These are phyloP conservation scores for Penicillium psychrofluorescens DNA, from an alignment of 495 filamentous ascomycete species.

Conservation along the genomic window DNA sequence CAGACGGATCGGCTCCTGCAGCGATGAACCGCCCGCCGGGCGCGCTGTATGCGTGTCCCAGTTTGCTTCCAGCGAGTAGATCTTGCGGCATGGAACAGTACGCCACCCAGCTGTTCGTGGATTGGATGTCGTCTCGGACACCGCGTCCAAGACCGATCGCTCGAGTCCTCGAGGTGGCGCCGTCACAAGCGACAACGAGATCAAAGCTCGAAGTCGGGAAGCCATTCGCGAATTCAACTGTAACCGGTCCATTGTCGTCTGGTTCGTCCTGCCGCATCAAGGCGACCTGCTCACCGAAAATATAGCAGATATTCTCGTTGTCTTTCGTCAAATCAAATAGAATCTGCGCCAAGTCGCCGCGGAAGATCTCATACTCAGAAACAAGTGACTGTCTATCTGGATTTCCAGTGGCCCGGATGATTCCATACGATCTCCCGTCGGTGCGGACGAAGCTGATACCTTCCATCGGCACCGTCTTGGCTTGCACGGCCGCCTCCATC, in stretches of 20 bases:
- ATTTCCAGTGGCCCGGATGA: constrained; percentile 32
- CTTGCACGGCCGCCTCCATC: constrained; percentile 36
- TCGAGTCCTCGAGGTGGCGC: constrained; percentile 39
- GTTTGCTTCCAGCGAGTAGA: constrained; percentile 25
- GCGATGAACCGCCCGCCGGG: constrained; percentile 26
- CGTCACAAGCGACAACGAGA: constrained; percentile 43
- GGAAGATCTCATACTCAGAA: constrained; percentile 51
- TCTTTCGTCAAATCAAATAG: constrained; percentile 37
- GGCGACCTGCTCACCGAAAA: constrained; percentile 35
- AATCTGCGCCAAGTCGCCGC: constrained; percentile 43
- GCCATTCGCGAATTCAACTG: constrained; percentile 29
- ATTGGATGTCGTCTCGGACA: constrained; percentile 28
- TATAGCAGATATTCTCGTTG: constrained; percentile 29
- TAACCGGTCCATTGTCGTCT: constrained; percentile 18
- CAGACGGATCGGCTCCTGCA: constrained; percentile 23
- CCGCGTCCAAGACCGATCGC: constrained; percentile 34
- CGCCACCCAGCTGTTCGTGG: constrained; percentile 30
- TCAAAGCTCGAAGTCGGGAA: constrained; percentile 31
- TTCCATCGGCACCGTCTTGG: constrained; percentile 27
- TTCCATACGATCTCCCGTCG: constrained; percentile 27
- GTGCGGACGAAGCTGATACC: constrained; percentile 37
- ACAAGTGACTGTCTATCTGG: constrained; percentile 36
- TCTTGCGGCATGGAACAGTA: constrained; percentile 34
- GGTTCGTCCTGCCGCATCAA: constrained; percentile 5
- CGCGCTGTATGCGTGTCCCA: constrained; percentile 21